Base-by-base conservation (phyloP, 2,329 filamentous ascomycete species). In the Paraconiothyrium brasiliense region DNA sequence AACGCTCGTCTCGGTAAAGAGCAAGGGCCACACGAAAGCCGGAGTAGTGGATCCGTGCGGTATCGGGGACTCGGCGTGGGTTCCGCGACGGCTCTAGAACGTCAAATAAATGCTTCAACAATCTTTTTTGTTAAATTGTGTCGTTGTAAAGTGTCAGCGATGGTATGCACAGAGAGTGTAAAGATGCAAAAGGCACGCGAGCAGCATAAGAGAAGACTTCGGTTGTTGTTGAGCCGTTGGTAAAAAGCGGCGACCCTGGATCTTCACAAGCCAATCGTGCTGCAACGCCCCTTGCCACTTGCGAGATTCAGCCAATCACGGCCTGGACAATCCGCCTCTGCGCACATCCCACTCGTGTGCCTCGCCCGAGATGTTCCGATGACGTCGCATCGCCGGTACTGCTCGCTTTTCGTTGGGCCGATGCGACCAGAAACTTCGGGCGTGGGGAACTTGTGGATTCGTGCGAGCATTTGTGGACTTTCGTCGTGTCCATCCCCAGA, bases 331-430 rank as follows among this genome's bases (percentile, higher is more conserved):
- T 48, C 52, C 57, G 65, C 67, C 56, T 24, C 30, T 22, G 27
- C 4, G 10, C 41, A 41, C 24, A 46, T 61, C 49, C 47, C 54
- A 63, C 34, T 64, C 60, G 37, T 39, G 37, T 39, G 59, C 49
- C 24, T 30, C 46, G 41, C 55, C 69, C 67, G 69, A 65, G 13
- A 67, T 60, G 59, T 44, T 51, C 67, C 67, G 69, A 69, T 71
- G 69, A 71, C 67, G 67, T 67, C 37, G 37, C 30, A 20, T 22
- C 35, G 24, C 60, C 46, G 44, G 54, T 37, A 13, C 54, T 22
- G 32, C 48, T 50, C 22, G 34, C 50, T 34, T 39, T 10, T 34
- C 43, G 61, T 63, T 66, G 60, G 58, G 52, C 49, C 54, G 54
- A 37, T 51, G 44, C 54, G 48, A 34, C 16, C 8, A 30, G 13